phyloP scores from a whole-genome alignment of 768 basidiomycete species.

The Boletus reticulatus region DNA sequence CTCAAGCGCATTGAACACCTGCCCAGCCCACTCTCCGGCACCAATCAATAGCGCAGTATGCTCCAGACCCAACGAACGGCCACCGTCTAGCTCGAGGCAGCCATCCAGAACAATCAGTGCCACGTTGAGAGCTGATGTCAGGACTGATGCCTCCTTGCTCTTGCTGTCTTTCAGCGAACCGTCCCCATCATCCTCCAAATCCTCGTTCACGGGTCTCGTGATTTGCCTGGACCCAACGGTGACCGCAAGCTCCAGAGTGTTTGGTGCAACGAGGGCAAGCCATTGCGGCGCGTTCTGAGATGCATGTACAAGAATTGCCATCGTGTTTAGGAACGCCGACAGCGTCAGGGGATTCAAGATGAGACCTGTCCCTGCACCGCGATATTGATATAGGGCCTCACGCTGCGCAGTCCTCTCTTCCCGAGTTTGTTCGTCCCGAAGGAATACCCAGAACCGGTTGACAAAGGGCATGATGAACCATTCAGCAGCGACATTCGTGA shows the following conservation, averaged over 20 bases:
- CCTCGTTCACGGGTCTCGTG: conserved; percentile 39
- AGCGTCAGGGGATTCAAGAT: conserved; percentile 78
- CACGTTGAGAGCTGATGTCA: conserved; percentile 76
- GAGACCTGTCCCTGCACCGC: conserved; percentile 76
- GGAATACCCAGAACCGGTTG: conserved; percentile 93
- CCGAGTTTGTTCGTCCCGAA: conserved; percentile 78
- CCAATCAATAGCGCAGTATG: conserved; percentile 70
- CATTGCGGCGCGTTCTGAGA: conserved; percentile 78
- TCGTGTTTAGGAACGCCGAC: conserved; percentile 69
- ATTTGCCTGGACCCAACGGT: conserved; percentile 70
- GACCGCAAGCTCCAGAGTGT: conserved; percentile 79
- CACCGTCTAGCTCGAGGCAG: conserved; percentile 73
- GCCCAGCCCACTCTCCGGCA: conserved; percentile 77
- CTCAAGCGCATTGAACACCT: conserved; percentile 63
- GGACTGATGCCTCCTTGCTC: conserved; percentile 67
- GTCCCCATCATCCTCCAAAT: conserved; percentile 34
- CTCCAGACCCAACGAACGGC: conserved; percentile 70
- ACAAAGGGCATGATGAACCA: conserved; percentile 87
- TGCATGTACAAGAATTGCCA: conserved; percentile 80
- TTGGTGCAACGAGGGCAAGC: conserved; percentile 77
- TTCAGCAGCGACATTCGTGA: conserved; percentile 78
- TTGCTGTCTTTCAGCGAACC: conserved; percentile 18
- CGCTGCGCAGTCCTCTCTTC: conserved; percentile 65
- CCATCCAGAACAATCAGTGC: conserved; percentile 74
- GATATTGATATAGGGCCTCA: conserved; percentile 56